Base-by-base conservation (phyloP, 306 rosid genomes). In the Lathyrus aphaca region DNA sequence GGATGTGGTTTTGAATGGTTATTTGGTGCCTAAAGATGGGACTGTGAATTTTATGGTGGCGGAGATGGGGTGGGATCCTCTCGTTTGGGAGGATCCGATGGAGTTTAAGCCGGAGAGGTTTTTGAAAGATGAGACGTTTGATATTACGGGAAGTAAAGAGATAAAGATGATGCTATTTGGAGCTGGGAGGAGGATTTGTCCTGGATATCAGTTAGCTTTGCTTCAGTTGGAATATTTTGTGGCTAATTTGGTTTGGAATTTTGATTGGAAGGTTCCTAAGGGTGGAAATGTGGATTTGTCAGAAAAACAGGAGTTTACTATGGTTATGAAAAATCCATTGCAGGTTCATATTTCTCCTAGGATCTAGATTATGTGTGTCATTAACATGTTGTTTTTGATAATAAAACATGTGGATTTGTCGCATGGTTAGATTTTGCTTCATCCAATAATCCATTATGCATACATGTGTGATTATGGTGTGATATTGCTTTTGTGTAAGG, bases 341-440 rank as follows among this genome's bases (percentile, higher is more conserved):
- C 44, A 18, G 29, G 82, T 71, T 50, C 64, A 70, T 6, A 10
- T 78, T 18, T 64, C 74, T 6, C 73, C 78, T 3, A 82, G 84
- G 62, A 2, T 74, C 17, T 55, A 55, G 61, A 55, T 25, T 13
- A 6, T 13, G 55, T 8, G 25, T 17, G 2, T 18, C 19, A 3
- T 9, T 18, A 10, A 51, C 57, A 49, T 8, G 57, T 9, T 51
- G 14, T 19, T 19, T 1, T 10, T 51, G 30, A 51, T 18, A 19
- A 8, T 10, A 51, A 51, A 51, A 18, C 27, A 25, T 25, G 29
- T 25, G 18, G 50, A 89, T 89, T 57, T 92, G 89, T 79, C 69
- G 84, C 29, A 89, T 92, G 98, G 98, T 87, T 74, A 72, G 84
- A 38, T 68, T n/a, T 71, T 59, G 54, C 56, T 54, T 54, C 42